Conservation (phyloP, 495 filamentous ascomycete genomes). For the Tricharina praecox region DNA sequence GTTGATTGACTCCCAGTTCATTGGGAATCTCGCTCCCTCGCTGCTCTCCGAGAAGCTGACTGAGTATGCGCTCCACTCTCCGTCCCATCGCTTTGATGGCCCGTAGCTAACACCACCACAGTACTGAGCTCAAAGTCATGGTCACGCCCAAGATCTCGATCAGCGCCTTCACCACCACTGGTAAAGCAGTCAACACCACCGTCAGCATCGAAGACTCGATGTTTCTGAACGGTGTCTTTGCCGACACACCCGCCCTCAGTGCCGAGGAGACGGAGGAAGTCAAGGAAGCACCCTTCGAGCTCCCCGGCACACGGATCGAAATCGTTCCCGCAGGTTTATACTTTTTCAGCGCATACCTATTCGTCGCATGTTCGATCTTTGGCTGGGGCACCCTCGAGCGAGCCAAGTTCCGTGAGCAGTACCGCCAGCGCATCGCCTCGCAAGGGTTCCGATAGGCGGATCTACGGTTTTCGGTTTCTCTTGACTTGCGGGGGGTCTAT, state of each 20-base stretch:
- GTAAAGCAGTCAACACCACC: constrained; percentile 37
- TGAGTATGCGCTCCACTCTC: constrained; percentile 22
- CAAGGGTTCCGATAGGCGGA: background rate
- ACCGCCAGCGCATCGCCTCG: constrained; percentile 35
- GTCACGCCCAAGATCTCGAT: constrained; percentile 48
- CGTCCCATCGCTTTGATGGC: background rate
- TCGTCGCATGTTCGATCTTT: constrained; percentile 38
- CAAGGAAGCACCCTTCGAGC: constrained; percentile 36
- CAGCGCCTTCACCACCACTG: constrained; percentile 32
- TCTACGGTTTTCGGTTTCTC: too few relatives aligned
- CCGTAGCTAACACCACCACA: constrained; percentile 27
- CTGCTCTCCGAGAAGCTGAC: constrained; percentile 14
- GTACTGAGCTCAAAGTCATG: constrained; percentile 38
- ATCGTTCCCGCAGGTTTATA: constrained; percentile 53
- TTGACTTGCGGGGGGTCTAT: background rate
- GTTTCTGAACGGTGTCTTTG: constrained; percentile 54
- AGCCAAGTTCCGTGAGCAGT: constrained; percentile 46
- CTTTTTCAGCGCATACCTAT: constrained; percentile 45
- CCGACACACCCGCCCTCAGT: constrained; percentile 32
- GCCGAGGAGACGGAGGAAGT: constrained; percentile 28
- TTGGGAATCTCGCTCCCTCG: constrained; percentile 25
- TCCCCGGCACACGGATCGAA: constrained; percentile 48
- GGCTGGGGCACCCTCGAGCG: constrained; percentile 42
- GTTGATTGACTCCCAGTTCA: constrained; percentile 17
- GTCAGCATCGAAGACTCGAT: constrained; percentile 48